Base-by-base conservation (phyloP, 139 green algal species). In the Marvania coccoides region DNA sequence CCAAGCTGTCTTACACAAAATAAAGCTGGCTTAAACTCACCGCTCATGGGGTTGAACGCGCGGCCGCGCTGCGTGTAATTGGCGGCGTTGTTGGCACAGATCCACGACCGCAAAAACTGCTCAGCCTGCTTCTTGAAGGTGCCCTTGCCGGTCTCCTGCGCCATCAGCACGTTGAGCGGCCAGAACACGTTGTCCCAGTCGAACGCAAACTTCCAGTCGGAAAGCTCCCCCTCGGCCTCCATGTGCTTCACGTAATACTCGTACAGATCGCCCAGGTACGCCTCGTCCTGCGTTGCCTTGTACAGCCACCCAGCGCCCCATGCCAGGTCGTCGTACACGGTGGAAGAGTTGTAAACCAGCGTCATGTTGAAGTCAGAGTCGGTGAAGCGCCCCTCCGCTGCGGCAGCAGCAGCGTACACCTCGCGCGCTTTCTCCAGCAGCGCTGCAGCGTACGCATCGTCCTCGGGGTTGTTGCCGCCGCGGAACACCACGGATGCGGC, bases 241-340 rank as follows among this genome's bases (percentile, higher is more conserved):
- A 81, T 28, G 64, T 86, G 59, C 38, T 58, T 45, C 14, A 81
- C 57, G 42, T 84, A 86, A 26, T 55, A 80, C 14, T 65, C 35
- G 34, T 80, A 74, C 31, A 81, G 47, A 31, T 86, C 73, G 2
- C 46, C 24, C 60, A 90, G 69, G 67, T 90, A 91, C 5, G 23
- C 31, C 12, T 38, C 19, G 24, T 83, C 62, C 53, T 85, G 46
- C 10, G 84, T 85, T 13, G 79, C 81, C 24, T 79, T 74, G 73
- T 83, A 90, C 63, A 90, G 61, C 84, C 84, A 90, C 24, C 69
- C 73, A 7, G 83, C 82, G 2, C 71, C 76, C 81, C 84, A 90
- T 8, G 84, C 54, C 42, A 90, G 73, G 59, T 90, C 84, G 57
- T 90, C 84, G 36, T 69, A 72, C 58, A 72, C 71, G n/a, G 62